Evolutionary conservation across 164 flowering plant genomes (phyloP), one percentile per base, ranked within the genome.

Genomic region (Vitis rupestris): DNA sequence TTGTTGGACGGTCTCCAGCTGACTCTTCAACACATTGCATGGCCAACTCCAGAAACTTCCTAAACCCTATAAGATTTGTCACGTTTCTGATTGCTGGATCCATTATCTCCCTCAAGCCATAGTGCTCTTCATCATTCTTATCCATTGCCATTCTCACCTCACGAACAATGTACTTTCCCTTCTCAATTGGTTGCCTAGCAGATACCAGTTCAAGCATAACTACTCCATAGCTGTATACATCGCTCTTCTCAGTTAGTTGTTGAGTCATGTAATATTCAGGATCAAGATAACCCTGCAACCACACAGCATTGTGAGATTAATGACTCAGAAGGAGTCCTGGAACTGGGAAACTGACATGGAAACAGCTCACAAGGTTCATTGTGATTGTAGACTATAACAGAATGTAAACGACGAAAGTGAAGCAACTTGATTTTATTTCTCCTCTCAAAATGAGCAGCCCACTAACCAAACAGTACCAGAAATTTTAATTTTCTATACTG

Each of bases 221-320:
- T 29, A 94, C 92, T 13, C 98, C 98, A 67, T 87, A 94, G 70
- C 97, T 89, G 81, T 90, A 94, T 4, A 92, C 97, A 44, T 92
- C 98, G 44, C 97, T 91, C 74, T 90, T 94, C 65, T 94, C 96
- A 11, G 96, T 88, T 68, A 94, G 66, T 64, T 92, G 97, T 69
- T 92, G 96, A 13, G 90, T 94, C 94, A 89, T 86, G 83, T 92
- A 94, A 67, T 94, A 94, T 73, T 94, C 98, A n/a, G 98, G 98
- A 81, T 94, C 97, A 50, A 94, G 73, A 80, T 94, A 94, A 54
- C 98, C 98, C 98, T 94, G 86, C 81, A 74, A 64, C 9, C 47
- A 29, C 9, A 31, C 29, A 9, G n/a, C 29, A 68, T 7, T 6
- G 17, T 0, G 5, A 65, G 23, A 27, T 54, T n/a, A 61, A 52